Base-by-base conservation (phyloP, 352 stramenopile species). In the Phytophthora podocarpi region DNA sequence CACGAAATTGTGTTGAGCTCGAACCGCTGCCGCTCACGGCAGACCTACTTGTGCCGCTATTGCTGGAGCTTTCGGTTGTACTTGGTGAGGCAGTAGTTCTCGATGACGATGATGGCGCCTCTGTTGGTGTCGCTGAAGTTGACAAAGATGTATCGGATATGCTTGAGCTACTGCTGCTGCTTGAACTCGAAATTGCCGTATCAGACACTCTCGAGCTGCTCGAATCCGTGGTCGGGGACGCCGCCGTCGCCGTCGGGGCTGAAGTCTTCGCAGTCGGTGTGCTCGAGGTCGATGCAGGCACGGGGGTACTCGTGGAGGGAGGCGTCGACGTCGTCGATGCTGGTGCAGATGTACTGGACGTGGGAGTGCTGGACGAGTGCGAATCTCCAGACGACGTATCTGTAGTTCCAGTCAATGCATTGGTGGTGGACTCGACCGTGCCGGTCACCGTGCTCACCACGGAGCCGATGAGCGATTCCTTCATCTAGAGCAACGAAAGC, bases 401-500 rank as follows among this genome's bases (percentile, higher is more conserved):
- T 9, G 41, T 52, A 4, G 36, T 51, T 49, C 53, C 54, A 35
- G 60, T 56, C 42, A 66, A 41, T 7, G 42, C 15, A 21, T 48
- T 41, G 16, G 40, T 3, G 13, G 62, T 58, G 30, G 57, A 64
- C 11, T 39, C 32, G 42, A 67, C 63, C 4, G 49, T 46, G 15
- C 50, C 57, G 21, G 63, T 55, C n/a, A 51, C 56, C 11, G 49
- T 34, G 36, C 23, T 45, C n/a, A 67, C 62, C 10, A 61, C 46
- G 20, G 54, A 60, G 4, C 36, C 55, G 13, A 70, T 52, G 7
- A 70, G 40, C 10, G 55, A 60, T 54, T 69, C 53, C 40, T 64
- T 59, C 62, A 70, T 70, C 23, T 52, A 36, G 32, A 24, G 42
- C 27, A 43, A 20, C 27, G 11, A 13, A 36, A 20, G 18, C 9